Evolutionary conservation across 2,329 filamentous ascomycete genomes (phyloP).

Genomic region (Diaporthe vexans): DNA sequence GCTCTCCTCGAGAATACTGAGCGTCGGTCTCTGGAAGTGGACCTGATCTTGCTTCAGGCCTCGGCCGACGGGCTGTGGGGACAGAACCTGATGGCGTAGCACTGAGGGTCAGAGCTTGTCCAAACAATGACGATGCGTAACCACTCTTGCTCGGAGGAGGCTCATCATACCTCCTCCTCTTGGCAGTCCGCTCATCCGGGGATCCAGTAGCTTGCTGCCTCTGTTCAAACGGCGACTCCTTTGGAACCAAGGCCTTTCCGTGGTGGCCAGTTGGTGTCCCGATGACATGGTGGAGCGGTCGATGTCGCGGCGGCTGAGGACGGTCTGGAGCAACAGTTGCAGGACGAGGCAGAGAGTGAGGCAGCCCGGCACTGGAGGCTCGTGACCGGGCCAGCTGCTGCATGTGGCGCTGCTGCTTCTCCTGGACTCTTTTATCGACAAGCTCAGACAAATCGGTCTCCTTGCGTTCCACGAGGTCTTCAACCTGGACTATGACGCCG

Average conservation of each 20-base stretch:
- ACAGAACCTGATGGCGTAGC: constrained; percentile 53
- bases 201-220: constrained; percentile 52
- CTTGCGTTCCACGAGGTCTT: constrained; percentile 78
- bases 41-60: constrained; percentile 37
- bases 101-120: constrained; percentile 61
- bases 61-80: constrained; percentile 45
- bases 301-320: constrained; percentile 57
- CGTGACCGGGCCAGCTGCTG: constrained; percentile 57
- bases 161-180: constrained; percentile 57
- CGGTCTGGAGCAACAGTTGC: constrained; percentile 49
- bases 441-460: constrained; percentile 85
- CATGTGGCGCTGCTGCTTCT: constrained; percentile 64
- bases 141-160: constrained; percentile 60
- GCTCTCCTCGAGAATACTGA: neutral
- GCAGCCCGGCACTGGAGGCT: constrained; percentile 43
- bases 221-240: constrained; percentile 76
- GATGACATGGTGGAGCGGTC: constrained; percentile 70
- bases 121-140: constrained; percentile 66
- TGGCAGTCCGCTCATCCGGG: constrained; percentile 52
- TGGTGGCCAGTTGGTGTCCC: constrained; percentile 75
- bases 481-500: constrained; percentile 83
- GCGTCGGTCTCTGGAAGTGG: neutral
- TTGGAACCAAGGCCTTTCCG: constrained; percentile 70
- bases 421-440: constrained; percentile 76
- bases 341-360: constrained; percentile 46